Evolutionary conservation across 1,139 yeast species (phyloP), one percentile per base, ranked within the genome.

Genomic region (Casaregolazyma suthepensis): DNA sequence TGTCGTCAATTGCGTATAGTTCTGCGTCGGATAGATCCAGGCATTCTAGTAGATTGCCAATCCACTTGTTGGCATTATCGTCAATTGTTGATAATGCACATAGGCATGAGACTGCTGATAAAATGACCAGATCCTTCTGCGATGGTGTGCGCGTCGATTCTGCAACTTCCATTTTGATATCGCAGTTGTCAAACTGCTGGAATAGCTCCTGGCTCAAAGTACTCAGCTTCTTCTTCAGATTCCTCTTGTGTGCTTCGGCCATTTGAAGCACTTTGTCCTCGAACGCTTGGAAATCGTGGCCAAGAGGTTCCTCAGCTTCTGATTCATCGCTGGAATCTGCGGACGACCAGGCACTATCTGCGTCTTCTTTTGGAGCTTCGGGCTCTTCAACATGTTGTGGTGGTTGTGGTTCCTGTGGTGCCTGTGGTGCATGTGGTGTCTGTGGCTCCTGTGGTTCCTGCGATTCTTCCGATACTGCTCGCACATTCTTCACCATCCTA

Each of bases 81-180:
- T 31, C 47, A 12, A 43, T 44, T 18, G 18, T 18, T 12, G 38
- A 13, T 13, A 37, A n/a, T 12, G 52, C 23, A 10, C 43, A 22
- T 10, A 49, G 26, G 23, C 52, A 49, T 20, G 52, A 43, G 12
- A 49, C 15, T 43, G 52, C 52, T 4, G 47, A 43, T 17, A 49
- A 23, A 26, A 22, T 31, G 1, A 49, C 48, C 40, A 43, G n/a
- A 22, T 49, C 52, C 15, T 44, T 43, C 17, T 49, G 45, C 1
- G 44, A 15, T 10, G 22, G 43, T 13, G n/a, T 29, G 7, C 29
- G 45, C 1, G 37, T 19, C 18, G 35, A 35, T n/a, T 35, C 17
- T n/a, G 40, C 15, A 13, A 35, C 12, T 3, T 6, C 13, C 29
- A 18, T 18, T 37, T 40, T 40, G 37, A 47, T 38, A 15, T 47